Evolutionary conservation across 1,284 basidiomycete species (phyloP), one percentile per base, ranked within the genome.

Genomic region (Marasmius sp.): DNA sequence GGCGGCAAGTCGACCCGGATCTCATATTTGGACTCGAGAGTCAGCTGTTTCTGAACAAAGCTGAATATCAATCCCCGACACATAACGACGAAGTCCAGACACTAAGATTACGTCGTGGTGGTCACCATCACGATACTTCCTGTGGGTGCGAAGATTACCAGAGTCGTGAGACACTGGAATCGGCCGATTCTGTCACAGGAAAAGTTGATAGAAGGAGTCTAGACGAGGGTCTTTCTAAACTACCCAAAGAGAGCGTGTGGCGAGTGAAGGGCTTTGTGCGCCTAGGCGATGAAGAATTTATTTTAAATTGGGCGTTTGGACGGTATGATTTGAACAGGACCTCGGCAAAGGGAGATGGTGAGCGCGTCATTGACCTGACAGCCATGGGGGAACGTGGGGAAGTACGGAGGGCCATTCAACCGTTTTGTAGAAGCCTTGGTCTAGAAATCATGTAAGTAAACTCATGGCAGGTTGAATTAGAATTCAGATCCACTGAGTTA

Each of bases 301-400:
- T 95, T 64, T 72, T 96, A 64, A 97, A 97, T 72, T 97, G 92
- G 91, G 94, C 94, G 6, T 97, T 96, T 75, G 92, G 92, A 18
- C 83, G 93, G 55, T 87, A 85, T 71, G 92, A 94, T 39, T 77
- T 95, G 52, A 88, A 81, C 4, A 71, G 71, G 6, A 70, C 79
- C 9, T 67, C 64, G 7, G 66, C 72, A 16, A 74, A 78, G n/a
- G 74, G 74, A 48, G 66, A 71, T 18, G 73, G 73, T 34, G 69
- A 69, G 65, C 73, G 64, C 67, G 79, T 60, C 68, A 69, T 93
- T 37, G 80, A 82, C 57, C 68, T 95, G 70, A 96, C 93, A 6
- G 82, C 91, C 36, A 97, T 97, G 94, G 94, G 94, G 14, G 91
- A 93, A 71, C 80, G 89, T 41, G 93, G 93, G 14, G 92, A 94